Evolutionary conservation across 1,284 basidiomycete species (phyloP), one percentile per base, ranked within the genome.

Genomic region (Tilletia indica): DNA sequence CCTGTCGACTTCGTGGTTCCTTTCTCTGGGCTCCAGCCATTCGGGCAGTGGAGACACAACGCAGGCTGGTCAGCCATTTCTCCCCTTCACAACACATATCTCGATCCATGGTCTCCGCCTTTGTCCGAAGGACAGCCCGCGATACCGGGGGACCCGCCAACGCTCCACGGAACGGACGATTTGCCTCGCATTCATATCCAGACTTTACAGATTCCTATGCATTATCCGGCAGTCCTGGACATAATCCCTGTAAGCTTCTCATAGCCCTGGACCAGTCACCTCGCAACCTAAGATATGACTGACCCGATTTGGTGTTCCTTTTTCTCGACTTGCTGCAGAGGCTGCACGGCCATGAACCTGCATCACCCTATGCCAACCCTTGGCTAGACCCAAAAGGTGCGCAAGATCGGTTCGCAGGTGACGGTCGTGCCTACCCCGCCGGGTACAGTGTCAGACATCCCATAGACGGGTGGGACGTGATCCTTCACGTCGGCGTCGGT

Each of bases 401-500:
- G 9, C 66, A 67, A 25, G 66, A 67, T 48, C 45, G 34, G 25
- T 34, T 47, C 45, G 66, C 66, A 9, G 66, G 66, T n/a, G 66
- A 67, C 31, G 66, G 66, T 8, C 66, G 66, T 25, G 11, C 39
- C 12, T 67, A 48, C 66, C 66, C 66, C 8, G 45, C 42, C 14
- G 66, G 66, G 3, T 67, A 67, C 45, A 38, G 66, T 25, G 66
- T 47, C 19, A 38, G 42, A n/a, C 66, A 67, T 25, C 66, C 42
- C 25, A 42, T 48, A n/a, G 39, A 42, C 45, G 66, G 66, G 42
- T 67, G 47, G 45, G 66, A 67, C 47, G 66, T 67, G 11, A 42
- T 67, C 66, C 25, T 67, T 14, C 66, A 67, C 66, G 66, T 67
- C 16, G 66, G 66, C 42, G 66, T 67, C 21, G 66, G 66, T 6